Base-by-base conservation (phyloP, 208 protist species). In the Acanthamoeba culbertsoni region DNA sequence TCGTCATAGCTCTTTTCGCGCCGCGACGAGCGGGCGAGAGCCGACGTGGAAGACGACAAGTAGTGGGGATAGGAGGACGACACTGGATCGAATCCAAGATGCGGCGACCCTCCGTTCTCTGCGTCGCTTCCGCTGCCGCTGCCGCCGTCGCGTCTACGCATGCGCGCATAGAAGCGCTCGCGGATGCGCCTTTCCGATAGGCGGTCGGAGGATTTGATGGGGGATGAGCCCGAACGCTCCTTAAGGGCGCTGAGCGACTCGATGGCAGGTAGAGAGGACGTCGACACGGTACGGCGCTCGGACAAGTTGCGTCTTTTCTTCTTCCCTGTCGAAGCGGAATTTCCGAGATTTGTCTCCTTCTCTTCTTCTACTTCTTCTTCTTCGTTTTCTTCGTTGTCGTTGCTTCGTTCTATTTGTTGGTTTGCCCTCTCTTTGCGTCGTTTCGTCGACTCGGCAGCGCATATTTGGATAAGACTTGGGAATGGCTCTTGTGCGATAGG, bases 1-100 rank as follows among this genome's bases (percentile, higher is more conserved):
- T 75, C 65, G 37, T 75, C 65, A 37, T 75, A 75, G 37, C 65
- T 75, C 37, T 75, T 75, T 37, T 75, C 65, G 37, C 65, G 65
- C 28, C 65, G 57, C 20, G 20, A 28, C 57, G 57, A 63, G 26
- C 57, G 55, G 5, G n/a, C n/a, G n/a, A n/a, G n/a, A n/a, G n/a
- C n/a, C n/a, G n/a, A n/a, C n/a, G n/a, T n/a, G n/a, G n/a, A n/a
- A n/a, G n/a, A n/a, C n/a, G n/a, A n/a, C n/a, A n/a, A n/a, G n/a
- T n/a, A n/a, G n/a, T n/a, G n/a, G n/a, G n/a, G n/a, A n/a, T n/a
- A n/a, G n/a, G n/a, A n/a, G n/a, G n/a, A n/a, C n/a, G n/a, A n/a
- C n/a, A 7, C 12, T 31, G 20, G 65, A 8, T 75, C 62, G 62
- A 37, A 71, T 8, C 18, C n/a, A 8, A 37, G 62, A 18, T 71